Percentiles rank a stretch among this genome's conserved stretches.
Evolutionary conservation across 78 protist species (phyloP).

Genomic region (Reticulomyxa filosa): DNA sequence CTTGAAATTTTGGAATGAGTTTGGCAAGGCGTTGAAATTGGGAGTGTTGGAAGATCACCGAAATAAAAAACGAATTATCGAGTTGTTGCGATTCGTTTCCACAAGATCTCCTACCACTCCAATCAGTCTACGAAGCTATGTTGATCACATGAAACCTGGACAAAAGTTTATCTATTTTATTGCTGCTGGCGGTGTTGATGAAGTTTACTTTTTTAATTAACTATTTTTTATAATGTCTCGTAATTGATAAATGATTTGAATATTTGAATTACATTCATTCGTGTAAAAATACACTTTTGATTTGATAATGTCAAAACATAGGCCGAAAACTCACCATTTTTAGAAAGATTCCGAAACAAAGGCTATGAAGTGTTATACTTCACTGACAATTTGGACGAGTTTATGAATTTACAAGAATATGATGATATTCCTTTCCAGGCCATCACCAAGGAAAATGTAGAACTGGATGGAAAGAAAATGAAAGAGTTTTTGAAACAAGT

Average conservation of each 20-base stretch:
- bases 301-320: neutral
- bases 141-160: slow-evolving; percentile 53
- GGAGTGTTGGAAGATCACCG: slow-evolving; percentile 83
- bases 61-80: slow-evolving; percentile 55
- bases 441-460: slow-evolving; percentile 5
- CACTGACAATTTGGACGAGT: slow-evolving; percentile 90
- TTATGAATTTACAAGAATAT: slow-evolving; percentile 29
- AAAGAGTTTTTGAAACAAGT: no score
- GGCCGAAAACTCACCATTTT: slow-evolving; percentile 36
- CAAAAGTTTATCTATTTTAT: slow-evolving; percentile 78
- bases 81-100: slow-evolving; percentile 65
- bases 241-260: no score
- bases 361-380: slow-evolving; percentile 84
- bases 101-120: slow-evolving; percentile 1
- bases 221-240: no score
- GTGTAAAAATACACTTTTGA: slow-evolving; percentile 13
- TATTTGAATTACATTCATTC: slow-evolving; percentile 21
- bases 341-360: slow-evolving; percentile 50
- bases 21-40: slow-evolving; percentile 66
- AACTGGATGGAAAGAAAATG: no score
- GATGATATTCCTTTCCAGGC: slow-evolving; percentile 1
- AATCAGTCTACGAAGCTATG: slow-evolving; percentile 60
- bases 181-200: no score
- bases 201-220: no score
- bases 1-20: slow-evolving; percentile 55